Evolutionary conservation across 352 stramenopile species (phyloP).

Genomic region (Phytophthora ohioensis): DNA sequence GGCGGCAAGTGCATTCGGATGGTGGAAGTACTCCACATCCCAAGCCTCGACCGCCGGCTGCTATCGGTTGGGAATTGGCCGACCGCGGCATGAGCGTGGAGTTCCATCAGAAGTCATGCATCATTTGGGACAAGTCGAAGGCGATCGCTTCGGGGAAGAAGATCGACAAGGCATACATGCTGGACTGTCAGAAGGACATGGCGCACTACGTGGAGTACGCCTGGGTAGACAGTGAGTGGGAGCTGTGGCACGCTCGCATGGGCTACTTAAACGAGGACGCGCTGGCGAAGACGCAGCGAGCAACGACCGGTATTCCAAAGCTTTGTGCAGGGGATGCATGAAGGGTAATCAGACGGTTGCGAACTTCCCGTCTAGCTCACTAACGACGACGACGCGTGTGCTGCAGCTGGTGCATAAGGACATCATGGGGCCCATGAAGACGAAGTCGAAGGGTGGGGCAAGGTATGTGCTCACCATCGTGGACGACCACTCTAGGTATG

Average conservation of each 20-base stretch:
- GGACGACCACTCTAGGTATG: too few relatives aligned
- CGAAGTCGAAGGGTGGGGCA: too few relatives aligned
- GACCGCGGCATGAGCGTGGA: not conserved
- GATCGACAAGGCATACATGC: conserved; percentile 25
- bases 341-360: too few relatives aligned
- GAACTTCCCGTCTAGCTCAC: not conserved
- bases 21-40: conserved; percentile 25
- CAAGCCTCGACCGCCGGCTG: conserved; percentile 19
- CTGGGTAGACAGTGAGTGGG: conserved; percentile 17
- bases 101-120: conserved; percentile 5
- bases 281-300: conserved; percentile 6
- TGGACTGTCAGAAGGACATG: conserved; percentile 20
- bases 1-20: conserved; percentile 13
- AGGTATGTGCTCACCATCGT: too few relatives aligned
- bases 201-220: conserved; percentile 19
- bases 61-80: conserved; percentile 21
- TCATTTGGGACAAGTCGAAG: conserved; percentile 16
- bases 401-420: conserved; percentile 13
- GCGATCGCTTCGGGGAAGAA: conserved; percentile 24
- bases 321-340: conserved; percentile 28
- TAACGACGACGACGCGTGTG: conserved; percentile 11
- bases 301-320: conserved; percentile 17
- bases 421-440: conserved; percentile 2
- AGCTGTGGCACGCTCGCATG: conserved; percentile 28
- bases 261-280: conserved; percentile 15